Conservation (phyloP, 2,329 filamentous ascomycete genomes). For the Penicillium brasilianum region DNA sequence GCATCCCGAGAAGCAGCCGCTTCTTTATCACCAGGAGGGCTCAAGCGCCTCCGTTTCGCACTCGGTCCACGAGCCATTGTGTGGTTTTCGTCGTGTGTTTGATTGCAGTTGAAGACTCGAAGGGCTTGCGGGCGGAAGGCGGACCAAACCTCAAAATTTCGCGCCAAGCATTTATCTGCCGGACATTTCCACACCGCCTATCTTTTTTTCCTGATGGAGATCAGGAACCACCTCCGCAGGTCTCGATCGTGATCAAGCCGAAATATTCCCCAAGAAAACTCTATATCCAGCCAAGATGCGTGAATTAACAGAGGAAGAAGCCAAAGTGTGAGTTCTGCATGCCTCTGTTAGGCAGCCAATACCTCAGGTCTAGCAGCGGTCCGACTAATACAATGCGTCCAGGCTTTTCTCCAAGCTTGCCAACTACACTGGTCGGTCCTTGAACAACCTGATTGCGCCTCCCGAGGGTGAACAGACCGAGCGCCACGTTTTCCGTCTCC, state of each 20-base stretch:
- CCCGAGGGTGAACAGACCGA: constrained; percentile 71
- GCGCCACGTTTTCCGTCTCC: constrained; percentile 83
- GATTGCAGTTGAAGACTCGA: constrained; percentile 17
- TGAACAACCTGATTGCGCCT: constrained; percentile 82
- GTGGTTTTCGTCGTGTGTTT: constrained; percentile 13
- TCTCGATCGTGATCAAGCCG: not conserved
- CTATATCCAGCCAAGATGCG: constrained; percentile 22
- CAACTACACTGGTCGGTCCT: constrained; percentile 84
- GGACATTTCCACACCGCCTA: constrained; percentile 16
- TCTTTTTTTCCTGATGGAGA: constrained; percentile 22
- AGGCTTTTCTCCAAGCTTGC: constrained; percentile 70
- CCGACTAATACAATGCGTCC: constrained; percentile 60
- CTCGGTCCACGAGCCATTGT: constrained; percentile 55
- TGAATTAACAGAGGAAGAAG: constrained; percentile 25
- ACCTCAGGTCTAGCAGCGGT: constrained; percentile 64
- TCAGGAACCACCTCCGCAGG: constrained; percentile 7
- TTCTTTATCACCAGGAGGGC: constrained; percentile 50
- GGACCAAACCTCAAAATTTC: constrained; percentile 17
- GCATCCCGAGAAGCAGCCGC: constrained; percentile 38
- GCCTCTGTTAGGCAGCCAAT: not conserved
- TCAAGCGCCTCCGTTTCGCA: constrained; percentile 57
- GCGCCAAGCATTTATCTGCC: constrained; percentile 21
- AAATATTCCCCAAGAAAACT: not conserved
- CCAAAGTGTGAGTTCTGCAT: constrained; percentile 52
- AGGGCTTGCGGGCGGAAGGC: constrained; percentile 25